Conservation (phyloP, 441 rosid genomes). For the Pelargonium fulgidum region DNA sequence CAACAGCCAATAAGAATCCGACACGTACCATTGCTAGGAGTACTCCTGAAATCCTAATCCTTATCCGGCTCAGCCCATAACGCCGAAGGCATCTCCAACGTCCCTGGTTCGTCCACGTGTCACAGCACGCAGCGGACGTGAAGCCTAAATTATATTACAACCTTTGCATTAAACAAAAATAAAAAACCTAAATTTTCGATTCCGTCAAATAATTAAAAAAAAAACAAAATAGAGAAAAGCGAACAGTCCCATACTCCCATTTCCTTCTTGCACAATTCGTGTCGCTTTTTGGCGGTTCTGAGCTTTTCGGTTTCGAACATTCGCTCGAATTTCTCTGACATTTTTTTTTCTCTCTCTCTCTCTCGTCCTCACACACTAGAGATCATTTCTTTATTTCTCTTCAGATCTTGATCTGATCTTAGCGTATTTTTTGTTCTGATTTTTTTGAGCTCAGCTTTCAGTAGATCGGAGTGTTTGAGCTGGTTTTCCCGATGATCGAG, state of each 20-base stretch:
- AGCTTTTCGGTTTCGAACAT: constrained; percentile 3
- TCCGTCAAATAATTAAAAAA: neutral
- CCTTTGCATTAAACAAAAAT: neutral
- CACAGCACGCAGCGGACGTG: neutral
- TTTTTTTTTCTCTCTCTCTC: neutral
- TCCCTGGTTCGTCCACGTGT: too few relatives aligned
- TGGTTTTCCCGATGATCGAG: constrained; percentile 2
- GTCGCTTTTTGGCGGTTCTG: constrained; percentile 10
- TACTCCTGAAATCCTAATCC: too few relatives aligned
- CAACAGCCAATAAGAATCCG: too few relatives aligned
- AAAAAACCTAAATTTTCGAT: neutral
- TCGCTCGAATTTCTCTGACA: neutral
- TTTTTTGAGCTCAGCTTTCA: neutral
- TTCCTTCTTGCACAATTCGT: neutral
- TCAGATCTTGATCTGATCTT: neutral
- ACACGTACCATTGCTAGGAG: too few relatives aligned
- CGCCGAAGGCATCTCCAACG: too few relatives aligned
- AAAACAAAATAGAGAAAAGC: neutral
- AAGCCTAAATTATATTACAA: neutral
- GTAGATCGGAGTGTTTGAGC: constrained; percentile 6
- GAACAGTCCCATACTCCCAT: neutral
- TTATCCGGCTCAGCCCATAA: too few relatives aligned
- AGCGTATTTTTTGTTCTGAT: neutral
- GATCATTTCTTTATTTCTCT: neutral
- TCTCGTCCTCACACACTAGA: neutral